Evolutionary conservation across 768 basidiomycete species (phyloP), one percentile per base, ranked within the genome.

Genomic region (Psilocybe cubensis): DNA sequence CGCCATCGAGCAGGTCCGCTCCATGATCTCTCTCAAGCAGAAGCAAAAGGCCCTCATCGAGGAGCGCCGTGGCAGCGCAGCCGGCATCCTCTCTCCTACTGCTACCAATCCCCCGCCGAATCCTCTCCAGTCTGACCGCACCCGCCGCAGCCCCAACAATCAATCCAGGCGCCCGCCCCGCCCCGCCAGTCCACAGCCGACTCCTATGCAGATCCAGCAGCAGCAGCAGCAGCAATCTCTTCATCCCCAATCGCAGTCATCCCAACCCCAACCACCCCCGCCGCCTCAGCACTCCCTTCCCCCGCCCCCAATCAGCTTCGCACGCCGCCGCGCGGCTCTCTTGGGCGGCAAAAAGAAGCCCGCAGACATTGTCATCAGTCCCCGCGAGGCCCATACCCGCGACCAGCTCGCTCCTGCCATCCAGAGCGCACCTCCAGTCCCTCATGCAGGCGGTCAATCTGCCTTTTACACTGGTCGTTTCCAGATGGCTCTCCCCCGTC

Each of bases 341-440:
- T 61, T 86, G 11, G 84, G 86, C n/a, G 79, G 77, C 44, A 84
- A 82, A 68, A 88, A 79, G 72, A 92, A 91, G 70, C 90, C 90
- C 0, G 89, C 90, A 1, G 90, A 92, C 65, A 88, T 91, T 59
- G 65, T 91, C 59, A 91, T 92, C 76, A 88, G 84, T 61, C 88
- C 89, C 9, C 77, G 87, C 51, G 87, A 86, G 58, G 67, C 76
- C 4, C 79, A 82, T 27, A 75, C 76, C 12, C 69, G 74, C 23
- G 85, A 86, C 57, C 83, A 83, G 54, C 73, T 87, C 38, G 82
- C 81, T 53, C 88, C 89, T 21, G 79, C 81, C 46, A 88, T 92
- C 29, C 90, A 91, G 69, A 91, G 89, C 62, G 90, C 90, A 0
- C 90, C 90, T 1, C 87, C 89, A 0, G 75, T 88, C 43, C 82